Base-by-base conservation (phyloP, 2,329 filamentous ascomycete species). In the Ophiostoma australiae region DNA sequence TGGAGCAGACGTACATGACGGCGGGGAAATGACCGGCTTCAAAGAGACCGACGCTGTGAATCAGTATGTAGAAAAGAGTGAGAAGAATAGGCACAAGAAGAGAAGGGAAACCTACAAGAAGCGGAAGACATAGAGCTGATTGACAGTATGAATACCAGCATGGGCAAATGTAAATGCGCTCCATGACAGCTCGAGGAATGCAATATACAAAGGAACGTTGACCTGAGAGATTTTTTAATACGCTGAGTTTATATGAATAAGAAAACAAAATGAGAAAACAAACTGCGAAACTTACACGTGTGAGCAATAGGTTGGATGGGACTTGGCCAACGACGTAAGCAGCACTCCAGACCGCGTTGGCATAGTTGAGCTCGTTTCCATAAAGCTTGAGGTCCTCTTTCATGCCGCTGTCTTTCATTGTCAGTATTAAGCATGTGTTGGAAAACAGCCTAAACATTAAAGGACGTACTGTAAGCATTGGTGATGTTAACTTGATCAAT, bases 291-390 rank as follows among this genome's bases (percentile, higher is more conserved):
- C 23, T 75, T 65, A 76, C 74, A 35, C 76, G 73, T 2, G 76
- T 76, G 13, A 76, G 76, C 1, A 77, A 76, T 13, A 90, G 77
- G 74, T 88, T 89, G 61, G 84, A 86, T 10, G 77, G 77, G 15
- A 78, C 73, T 69, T 78, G 77, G 0, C 77, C 77, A 63, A 78
- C 73, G 4, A 78, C 76, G 55, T 78, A 58, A 13, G 76, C 77
- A 3, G 75, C 76, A 55, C 75, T 77, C 77, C 77, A 78, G 58
- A 82, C 80, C 3, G 84, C 85, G 73, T 84, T 86, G 76, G 76
- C 75, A 65, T 77, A 78, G 72, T 78, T 78, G 66, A 78, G 76
- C 61, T 78, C 74, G 63, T 77, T 78, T 15, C 77, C 77, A 37
- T 77, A 78, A 2, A 78, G 74, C 0, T 68, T 48, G 3, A 78